A percentile compares a stretch with the other conserved stretches of the same genome.
Evolutionary conservation across 352 stramenopile genomes (phyloP).

Genomic region (Phytophthora podocarpi): DNA sequence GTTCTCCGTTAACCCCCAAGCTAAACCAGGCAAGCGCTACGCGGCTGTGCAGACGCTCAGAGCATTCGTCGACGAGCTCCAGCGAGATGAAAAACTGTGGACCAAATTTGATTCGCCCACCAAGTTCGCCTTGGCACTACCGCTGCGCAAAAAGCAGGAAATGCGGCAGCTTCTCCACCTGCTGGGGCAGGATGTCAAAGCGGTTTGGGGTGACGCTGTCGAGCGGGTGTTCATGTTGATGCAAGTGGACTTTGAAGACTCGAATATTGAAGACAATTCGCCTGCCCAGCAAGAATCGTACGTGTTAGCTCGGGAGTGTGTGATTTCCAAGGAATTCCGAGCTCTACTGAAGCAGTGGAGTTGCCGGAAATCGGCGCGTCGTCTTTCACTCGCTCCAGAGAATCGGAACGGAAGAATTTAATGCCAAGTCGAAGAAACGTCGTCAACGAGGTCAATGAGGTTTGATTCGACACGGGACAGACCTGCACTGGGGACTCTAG

Average conservation of each 20-base stretch:
- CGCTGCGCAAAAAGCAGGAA: slow-evolving; percentile 38
- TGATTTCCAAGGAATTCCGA: slow-evolving; percentile 30
- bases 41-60: slow-evolving; percentile 24
- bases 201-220: slow-evolving; percentile 34
- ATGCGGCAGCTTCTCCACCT: slow-evolving; percentile 39
- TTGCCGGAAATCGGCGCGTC: slow-evolving; percentile 14
- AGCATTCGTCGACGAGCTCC: slow-evolving; percentile 28
- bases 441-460: not conserved
- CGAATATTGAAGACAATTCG: not conserved
- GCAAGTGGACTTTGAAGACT: slow-evolving; percentile 9
- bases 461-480: slow-evolving; percentile 13
- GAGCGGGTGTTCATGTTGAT: slow-evolving; percentile 36
- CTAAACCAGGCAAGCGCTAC: slow-evolving; percentile 30
- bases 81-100: slow-evolving; percentile 34
- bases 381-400: slow-evolving; percentile 21
- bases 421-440: slow-evolving; percentile 26
- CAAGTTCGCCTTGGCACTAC: slow-evolving; percentile 34
- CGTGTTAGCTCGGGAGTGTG: slow-evolving; percentile 20
- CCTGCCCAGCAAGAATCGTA: not conserved
- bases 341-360: slow-evolving; percentile 30
- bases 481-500: not conserved
- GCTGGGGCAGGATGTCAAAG: slow-evolving; percentile 24
- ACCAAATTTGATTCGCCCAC: slow-evolving; percentile 27
- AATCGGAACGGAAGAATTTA: slow-evolving; percentile 7
- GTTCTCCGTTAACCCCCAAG: slow-evolving; percentile 35